Evolutionary conservation across 371 early-diverging fungal genomes (phyloP), one percentile per base, ranked within the genome.

Genomic region (Mortierella polycephala): DNA sequence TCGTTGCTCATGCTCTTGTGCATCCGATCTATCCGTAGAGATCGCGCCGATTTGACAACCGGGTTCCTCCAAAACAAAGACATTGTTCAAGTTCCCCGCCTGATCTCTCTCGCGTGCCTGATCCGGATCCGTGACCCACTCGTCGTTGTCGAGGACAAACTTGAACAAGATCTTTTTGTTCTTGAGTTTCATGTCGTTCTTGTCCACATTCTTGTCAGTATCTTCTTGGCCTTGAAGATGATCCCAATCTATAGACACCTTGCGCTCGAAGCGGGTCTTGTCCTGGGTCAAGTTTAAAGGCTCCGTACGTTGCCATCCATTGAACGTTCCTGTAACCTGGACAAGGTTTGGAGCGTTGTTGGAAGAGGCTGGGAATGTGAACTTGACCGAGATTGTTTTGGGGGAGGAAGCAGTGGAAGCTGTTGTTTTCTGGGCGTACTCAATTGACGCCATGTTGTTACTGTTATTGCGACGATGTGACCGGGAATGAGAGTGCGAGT

Each of bases 111-210:
- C 72, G 6, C 49, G 7, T 5, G 60, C 37, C 51, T 77, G 77
- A 18, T 52, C 47, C 1, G 77, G 68, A 51, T 77, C 77, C 0
- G 77, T 77, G 59, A 77, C 77, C 72, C 77, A 77, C 52, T 56
- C 37, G 42, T 60, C 42, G 12, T 61, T 58, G 37, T 77, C 69
- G 45, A 77, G 60, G 21, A 77, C 62, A 77, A 77, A 77, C 62
- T 77, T 77, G 72, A 53, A 77, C 40, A 77, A 49, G 37, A 77
- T 62, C 66, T 68, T 71, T 53, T 52, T 50, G 14, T 6, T 60
- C 14, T 5, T 59, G 45, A 39, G n/a, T 56, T 14, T 55, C 45
- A 14, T 16, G 12, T 18, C 46, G 12, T 66, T 57, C 13, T 49
- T 57, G 41, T n/a, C 13, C 23, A 37, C n/a, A 18, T 18, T 21